These are phyloP conservation scores for Marchantia paleacea DNA, from an alignment of 225 moss, liverwort and hornwort species.

Conservation along the genomic window DNA sequence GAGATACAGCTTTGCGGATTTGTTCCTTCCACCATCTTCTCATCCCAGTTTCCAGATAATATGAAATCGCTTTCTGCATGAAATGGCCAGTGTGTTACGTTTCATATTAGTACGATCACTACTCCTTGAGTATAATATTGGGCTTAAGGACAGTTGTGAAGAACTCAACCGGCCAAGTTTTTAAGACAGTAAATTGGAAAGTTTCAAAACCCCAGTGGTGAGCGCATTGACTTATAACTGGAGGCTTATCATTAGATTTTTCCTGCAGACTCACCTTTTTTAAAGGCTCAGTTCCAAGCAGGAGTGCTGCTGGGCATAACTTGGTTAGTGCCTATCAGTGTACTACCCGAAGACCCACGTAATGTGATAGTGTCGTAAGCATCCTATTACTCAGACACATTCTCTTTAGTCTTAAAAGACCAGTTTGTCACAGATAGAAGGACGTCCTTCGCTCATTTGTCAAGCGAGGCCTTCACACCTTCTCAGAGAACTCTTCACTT, in stretches of 20 bases:
- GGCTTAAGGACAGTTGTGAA: background rate
- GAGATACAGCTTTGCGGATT: background rate
- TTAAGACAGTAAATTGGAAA: background rate
- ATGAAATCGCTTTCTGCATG: background rate
- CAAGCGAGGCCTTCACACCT: background rate
- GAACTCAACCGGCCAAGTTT: background rate
- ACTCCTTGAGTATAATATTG: background rate
- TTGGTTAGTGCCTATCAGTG: slow-evolving; percentile 12
- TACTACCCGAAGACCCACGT: background rate
- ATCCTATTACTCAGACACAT: background rate
- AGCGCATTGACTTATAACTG: background rate
- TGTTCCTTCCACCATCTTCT: background rate
- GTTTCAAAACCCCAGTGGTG: background rate
- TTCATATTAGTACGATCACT: background rate
- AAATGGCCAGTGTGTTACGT: background rate
- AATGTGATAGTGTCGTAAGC: background rate
- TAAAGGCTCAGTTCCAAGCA: background rate
- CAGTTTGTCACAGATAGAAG: background rate
- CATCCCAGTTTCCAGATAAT: background rate
- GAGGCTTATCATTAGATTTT: background rate
- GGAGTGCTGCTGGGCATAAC: background rate
- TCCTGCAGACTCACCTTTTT: slow-evolving; percentile 5
- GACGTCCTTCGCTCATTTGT: background rate
- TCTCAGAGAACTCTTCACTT: background rate
- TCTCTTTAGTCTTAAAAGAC: background rate